Evolutionary conservation across 208 protist species (phyloP).

Genomic region (Leishmania tropica): DNA sequence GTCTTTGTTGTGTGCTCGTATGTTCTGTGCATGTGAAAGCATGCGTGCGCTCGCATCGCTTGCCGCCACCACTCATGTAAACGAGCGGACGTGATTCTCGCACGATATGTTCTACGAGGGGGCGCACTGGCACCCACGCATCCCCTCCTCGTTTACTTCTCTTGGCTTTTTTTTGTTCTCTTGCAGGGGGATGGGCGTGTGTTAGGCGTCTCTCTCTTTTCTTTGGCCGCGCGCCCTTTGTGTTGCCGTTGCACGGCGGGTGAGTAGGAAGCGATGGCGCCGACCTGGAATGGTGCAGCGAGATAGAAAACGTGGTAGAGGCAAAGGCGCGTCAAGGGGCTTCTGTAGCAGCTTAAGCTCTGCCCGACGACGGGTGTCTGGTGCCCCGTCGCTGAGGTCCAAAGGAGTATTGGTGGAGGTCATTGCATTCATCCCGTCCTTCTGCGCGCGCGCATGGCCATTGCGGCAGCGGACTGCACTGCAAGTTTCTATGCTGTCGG

Average conservation of each 20-base stretch:
- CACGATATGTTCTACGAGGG: not conserved
- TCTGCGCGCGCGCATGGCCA: not conserved
- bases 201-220: not conserved
- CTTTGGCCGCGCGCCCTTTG: not conserved
- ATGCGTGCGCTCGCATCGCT: not conserved
- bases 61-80: constrained; percentile 4
- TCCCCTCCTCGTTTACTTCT: not conserved
- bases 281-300: not conserved
- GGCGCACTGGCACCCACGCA: not conserved
- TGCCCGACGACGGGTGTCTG: not conserved
- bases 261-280: not conserved
- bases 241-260: not conserved
- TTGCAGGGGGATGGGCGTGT: no score
- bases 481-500: not conserved
- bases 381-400: not conserved
- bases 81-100: not conserved
- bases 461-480: not conserved
- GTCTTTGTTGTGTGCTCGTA: not conserved
- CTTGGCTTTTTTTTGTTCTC: not conserved
- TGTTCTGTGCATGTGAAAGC: not conserved
- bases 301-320: not conserved
- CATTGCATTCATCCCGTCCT: not conserved
- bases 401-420: not conserved
- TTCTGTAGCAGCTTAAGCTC: not conserved
- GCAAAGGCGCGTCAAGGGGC: not conserved